phyloP scores from a whole-genome alignment of 257 asterid genomes.

The Oldenlandia corymbosa region DNA sequence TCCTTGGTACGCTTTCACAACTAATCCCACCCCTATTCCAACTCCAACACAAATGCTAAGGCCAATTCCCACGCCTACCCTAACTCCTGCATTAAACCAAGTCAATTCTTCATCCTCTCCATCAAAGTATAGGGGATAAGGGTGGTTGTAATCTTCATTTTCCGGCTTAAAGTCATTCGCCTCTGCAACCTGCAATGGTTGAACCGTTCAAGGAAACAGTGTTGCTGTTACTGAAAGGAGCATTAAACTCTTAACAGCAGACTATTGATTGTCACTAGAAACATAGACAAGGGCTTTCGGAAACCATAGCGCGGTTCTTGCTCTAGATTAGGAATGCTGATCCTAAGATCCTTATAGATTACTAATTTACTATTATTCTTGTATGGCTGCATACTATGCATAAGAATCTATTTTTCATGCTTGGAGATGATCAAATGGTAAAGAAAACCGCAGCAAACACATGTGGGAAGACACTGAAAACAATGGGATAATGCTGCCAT shows the following conservation, averaged over 20 bases:
- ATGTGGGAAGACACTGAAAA: background rate
- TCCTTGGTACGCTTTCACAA: slow-evolving; percentile 66
- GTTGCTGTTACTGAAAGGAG: too few relatives aligned
- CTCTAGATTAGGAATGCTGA: too few relatives aligned
- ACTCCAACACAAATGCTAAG: slow-evolving; percentile 63
- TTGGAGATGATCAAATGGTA: background rate
- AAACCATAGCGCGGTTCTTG: too few relatives aligned
- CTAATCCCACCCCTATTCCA: slow-evolving; percentile 70
- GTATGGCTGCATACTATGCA: too few relatives aligned
- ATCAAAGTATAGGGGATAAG: slow-evolving; percentile 29
- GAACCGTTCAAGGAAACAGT: too few relatives aligned
- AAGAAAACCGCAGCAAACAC: background rate
- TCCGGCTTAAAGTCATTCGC: slow-evolving; percentile 24
- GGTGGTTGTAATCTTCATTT: slow-evolving; percentile 28
- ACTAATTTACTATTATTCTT: too few relatives aligned
- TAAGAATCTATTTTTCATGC: background rate
- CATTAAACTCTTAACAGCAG: too few relatives aligned
- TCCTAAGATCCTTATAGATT: too few relatives aligned
- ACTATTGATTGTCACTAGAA: too few relatives aligned
- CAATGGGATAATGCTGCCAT: background rate
- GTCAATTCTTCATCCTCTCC: slow-evolving; percentile 62
- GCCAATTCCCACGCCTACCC: slow-evolving; percentile 74
- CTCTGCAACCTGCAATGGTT: slow-evolving; percentile 32
- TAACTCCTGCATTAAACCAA: slow-evolving; percentile 75
- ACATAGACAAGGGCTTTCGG: too few relatives aligned